Evolutionary conservation across 352 stramenopile species (phyloP), one percentile per base, ranked within the genome.

Genomic region (Globisporangium uncinulatum): DNA sequence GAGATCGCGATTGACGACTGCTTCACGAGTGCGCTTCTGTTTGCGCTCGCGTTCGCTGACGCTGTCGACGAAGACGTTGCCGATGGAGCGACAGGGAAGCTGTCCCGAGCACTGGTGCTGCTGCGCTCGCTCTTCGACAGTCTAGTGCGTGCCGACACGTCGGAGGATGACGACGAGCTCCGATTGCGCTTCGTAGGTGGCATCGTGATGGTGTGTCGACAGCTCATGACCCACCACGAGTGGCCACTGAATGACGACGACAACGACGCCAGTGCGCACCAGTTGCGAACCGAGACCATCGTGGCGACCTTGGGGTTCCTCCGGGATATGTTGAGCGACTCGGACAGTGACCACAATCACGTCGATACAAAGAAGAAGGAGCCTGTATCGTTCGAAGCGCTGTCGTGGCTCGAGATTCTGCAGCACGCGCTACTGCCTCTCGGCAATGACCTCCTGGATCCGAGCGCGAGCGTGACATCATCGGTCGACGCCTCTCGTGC

Each of bases 21-120:
- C 47, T 90, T 83, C 54, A 83, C 74, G 20, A 83, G 80, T 59
- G 74, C 74, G 57, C 69, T 87, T 17, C 67, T 86, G 62, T 87
- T 88, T 20, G 78, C 78, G 0, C 71, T 87, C 41, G 70, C n/a
- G 13, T 32, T 32, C 19, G 39, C 51, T 10, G 48, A 39, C 7
- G 15, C 41, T 17, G 20, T 21, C 78, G 42, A 51, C 61, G 7
- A 54, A 63, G 37, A 56, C 63, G 24, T 43, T 52, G 13, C 56
- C 68, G 21, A 61, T 73, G 15, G 11, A 11, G 6, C 34, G 43
- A 65, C 56, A 5, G 86, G 75, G 74, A 41, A 62, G 8, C 44
- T 54, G 0, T 70, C 66, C 3, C 66, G 74, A 0, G 68, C 78
- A 0, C 59, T 85, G 17, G 70, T 86, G 49, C 62, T 90, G 15